These are phyloP conservation scores for Thermochaetoides thermophila DNA, from an alignment of 495 filamentous ascomycete genomes.

Conservation along the genomic window DNA sequence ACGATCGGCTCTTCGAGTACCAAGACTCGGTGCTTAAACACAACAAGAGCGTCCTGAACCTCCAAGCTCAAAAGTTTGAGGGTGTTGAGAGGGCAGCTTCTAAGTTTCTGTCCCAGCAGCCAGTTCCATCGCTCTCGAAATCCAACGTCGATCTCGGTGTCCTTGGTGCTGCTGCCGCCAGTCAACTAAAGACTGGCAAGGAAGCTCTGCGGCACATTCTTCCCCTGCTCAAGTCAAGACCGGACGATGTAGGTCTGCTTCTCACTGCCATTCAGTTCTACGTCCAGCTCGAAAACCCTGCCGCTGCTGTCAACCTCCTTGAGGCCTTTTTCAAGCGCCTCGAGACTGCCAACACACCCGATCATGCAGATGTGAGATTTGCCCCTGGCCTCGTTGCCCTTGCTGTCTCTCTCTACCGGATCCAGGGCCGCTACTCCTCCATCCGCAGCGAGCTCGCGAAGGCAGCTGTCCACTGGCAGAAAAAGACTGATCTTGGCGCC, in stretches of 20 bases:
- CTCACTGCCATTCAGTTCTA: conserved; percentile 79
- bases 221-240: conserved; percentile 58
- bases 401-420: conserved; percentile 64
- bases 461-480: conserved; percentile 70
- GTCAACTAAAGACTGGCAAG: conserved; percentile 46
- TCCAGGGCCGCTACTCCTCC: conserved; percentile 60
- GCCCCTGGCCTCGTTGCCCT: conserved; percentile 78
- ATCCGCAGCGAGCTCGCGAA: conserved; percentile 58
- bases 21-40: conserved; percentile 53
- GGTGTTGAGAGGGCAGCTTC: conserved; percentile 55
- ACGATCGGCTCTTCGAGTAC: conserved; percentile 62
- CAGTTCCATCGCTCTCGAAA: conserved; percentile 39
- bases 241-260: conserved; percentile 70
- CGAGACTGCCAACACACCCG: conserved; percentile 45
- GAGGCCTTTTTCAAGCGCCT: conserved; percentile 59
- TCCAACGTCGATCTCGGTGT: conserved; percentile 52
- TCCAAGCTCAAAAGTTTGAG: conserved; percentile 63
- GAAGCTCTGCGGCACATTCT: conserved; percentile 59
- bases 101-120: conserved; percentile 35
- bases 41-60: conserved; percentile 56
- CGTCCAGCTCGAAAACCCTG: conserved; percentile 56
- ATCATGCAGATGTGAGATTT: conserved; percentile 52
- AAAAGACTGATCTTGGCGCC: conserved; percentile 26
- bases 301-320: conserved; percentile 58
- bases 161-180: conserved; percentile 65